phyloP scores from a whole-genome alignment of 495 filamentous ascomycete species.

The Opeltia flavorubescens region DNA sequence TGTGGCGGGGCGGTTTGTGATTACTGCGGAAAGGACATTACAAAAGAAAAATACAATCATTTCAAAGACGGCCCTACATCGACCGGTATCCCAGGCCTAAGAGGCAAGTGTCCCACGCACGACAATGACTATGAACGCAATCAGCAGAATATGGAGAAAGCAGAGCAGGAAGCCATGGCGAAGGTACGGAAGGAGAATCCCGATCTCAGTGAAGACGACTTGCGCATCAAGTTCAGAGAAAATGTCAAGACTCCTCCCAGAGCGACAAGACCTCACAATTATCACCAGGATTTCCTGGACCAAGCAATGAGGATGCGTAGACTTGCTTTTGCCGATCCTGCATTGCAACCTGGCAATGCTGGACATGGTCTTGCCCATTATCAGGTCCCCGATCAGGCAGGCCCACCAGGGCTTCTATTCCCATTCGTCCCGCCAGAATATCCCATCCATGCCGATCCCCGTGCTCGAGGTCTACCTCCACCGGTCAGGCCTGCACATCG shows the following conservation, averaged over 20 bases:
- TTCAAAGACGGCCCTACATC: constrained; percentile 17
- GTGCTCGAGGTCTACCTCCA: too few relatives aligned
- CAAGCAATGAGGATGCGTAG: too few relatives aligned
- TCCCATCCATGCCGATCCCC: too few relatives aligned
- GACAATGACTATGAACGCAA: constrained; percentile 50
- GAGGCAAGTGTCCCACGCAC: constrained; percentile 48
- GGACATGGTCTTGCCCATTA: too few relatives aligned
- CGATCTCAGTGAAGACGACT: constrained; percentile 37
- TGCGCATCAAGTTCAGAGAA: constrained; percentile 30
- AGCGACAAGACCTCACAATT: too few relatives aligned
- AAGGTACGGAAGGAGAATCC: constrained; percentile 45
- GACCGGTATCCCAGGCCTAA: constrained; percentile 32
- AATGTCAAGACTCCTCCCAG: constrained; percentile 2
- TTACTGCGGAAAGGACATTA: constrained; percentile 17
- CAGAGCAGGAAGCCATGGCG: constrained; percentile 45
- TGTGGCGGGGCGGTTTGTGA: constrained; percentile 22
- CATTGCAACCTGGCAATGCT: too few relatives aligned
- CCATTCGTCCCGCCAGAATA: too few relatives aligned
- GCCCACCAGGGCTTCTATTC: too few relatives aligned
- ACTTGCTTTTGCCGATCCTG: too few relatives aligned
- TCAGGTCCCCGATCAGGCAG: too few relatives aligned
- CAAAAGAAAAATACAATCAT: constrained; percentile 23
- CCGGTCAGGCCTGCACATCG: too few relatives aligned
- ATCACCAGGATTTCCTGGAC: too few relatives aligned
- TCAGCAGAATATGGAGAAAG: constrained; percentile 48